Conservation (phyloP, 2,329 filamentous ascomycete genomes). For the Aspergillus quadricinctus region DNA sequence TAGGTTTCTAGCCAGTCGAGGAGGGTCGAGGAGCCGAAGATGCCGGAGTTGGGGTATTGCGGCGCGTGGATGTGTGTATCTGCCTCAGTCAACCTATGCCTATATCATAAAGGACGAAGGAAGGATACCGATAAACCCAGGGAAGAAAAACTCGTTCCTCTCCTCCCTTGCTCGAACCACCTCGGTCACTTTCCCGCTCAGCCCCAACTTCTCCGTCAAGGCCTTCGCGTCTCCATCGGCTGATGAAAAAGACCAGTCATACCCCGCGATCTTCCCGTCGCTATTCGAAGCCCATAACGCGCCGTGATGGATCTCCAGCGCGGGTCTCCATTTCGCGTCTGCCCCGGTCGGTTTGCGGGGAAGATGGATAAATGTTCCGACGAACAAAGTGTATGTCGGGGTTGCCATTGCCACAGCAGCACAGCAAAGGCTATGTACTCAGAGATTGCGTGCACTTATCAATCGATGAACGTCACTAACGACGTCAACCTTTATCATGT, state of each 20-base stretch:
- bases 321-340: conserved; percentile 38
- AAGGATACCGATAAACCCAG: conserved; percentile 43
- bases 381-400: conserved; percentile 45
- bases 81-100: conserved; percentile 30
- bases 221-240: conserved; percentile 20
- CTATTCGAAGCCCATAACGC: conserved; percentile 31
- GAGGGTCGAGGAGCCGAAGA: conserved; percentile 90
- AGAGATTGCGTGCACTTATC: too few relatives aligned
- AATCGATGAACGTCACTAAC: too few relatives aligned
- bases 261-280: conserved; percentile 32
- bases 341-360: conserved; percentile 32
- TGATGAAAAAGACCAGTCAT: conserved; percentile 27
- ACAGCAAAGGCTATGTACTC: too few relatives aligned
- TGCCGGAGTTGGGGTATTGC: conserved; percentile 89
- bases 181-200: conserved; percentile 26
- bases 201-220: conserved; percentile 31
- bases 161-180: conserved; percentile 37
- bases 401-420: background rate
- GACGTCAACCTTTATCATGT: too few relatives aligned
- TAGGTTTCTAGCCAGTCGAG: conserved; percentile 92
- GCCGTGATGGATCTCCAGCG: conserved; percentile 50
- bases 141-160: conserved; percentile 44
- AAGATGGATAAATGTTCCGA: conserved; percentile 60
- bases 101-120: background rate
- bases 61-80: conserved; percentile 95